Percentiles rank a stretch among this genome's conserved stretches.
phyloP scores from a whole-genome alignment of 768 basidiomycete genomes.

The Naganishia vaughanmartiniae region DNA sequence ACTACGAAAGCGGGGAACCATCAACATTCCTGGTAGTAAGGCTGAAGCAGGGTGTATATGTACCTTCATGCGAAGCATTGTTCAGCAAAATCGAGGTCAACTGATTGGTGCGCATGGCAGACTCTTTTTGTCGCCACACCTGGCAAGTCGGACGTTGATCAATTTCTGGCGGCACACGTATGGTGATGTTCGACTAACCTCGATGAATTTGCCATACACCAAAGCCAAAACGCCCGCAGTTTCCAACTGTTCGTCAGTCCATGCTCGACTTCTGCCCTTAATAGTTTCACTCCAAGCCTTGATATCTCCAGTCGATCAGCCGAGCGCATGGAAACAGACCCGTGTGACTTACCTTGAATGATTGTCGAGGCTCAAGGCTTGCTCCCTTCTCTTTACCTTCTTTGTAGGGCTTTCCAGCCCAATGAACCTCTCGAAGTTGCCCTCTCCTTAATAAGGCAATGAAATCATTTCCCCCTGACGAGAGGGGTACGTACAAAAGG shows the following conservation, averaged over 20 bases:
- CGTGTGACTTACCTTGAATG: constrained; percentile 58
- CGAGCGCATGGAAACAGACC: too few relatives aligned
- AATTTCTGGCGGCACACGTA: constrained; percentile 56
- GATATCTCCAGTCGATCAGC: not conserved
- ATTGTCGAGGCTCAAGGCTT: constrained; percentile 69
- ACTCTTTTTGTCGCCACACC: constrained; percentile 80
- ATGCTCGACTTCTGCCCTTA: constrained; percentile 64
- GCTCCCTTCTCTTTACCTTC: constrained; percentile 52
- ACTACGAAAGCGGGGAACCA: constrained; percentile 53
- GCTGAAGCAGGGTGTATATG: constrained; percentile 22
- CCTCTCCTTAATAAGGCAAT: constrained; percentile 77
- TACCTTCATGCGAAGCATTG: constrained; percentile 80
- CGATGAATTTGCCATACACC: constrained; percentile 57
- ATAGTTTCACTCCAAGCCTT: constrained; percentile 70
- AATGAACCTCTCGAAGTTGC: constrained; percentile 65
- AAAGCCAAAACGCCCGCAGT: constrained; percentile 74
- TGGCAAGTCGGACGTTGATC: constrained; percentile 56
- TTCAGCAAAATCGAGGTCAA: constrained; percentile 71
- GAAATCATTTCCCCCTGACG: constrained; percentile 70
- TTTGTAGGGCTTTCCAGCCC: constrained; percentile 74
- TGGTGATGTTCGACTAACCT: not conserved
- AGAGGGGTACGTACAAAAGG: constrained; percentile 71
- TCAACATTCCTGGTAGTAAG: not conserved
- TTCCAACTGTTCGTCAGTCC: constrained; percentile 80
- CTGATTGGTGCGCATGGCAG: constrained; percentile 67